Evolutionary conservation across 2,329 filamentous ascomycete genomes (phyloP), one percentile per base, ranked within the genome.

Genomic region (Chaetomiaceae sp.): DNA sequence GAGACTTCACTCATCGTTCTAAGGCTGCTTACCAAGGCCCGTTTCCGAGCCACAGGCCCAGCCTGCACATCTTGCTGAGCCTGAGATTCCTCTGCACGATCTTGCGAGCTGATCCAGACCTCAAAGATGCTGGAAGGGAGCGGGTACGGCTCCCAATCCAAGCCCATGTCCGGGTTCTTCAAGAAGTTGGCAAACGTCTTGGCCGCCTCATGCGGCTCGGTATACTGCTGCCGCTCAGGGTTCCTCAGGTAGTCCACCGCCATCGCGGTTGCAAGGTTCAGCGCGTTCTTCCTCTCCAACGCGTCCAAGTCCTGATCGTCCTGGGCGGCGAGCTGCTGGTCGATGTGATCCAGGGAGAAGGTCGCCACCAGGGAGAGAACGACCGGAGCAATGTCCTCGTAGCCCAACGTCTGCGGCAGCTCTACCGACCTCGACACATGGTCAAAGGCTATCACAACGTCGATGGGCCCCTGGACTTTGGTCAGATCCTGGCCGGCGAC

Each of bases 321-420:
- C 12, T 72, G 69, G 2, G 68, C n/a, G n/a, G n/a, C 66, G 23
- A 82, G 66, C 15, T 74, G 69, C 45, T 77, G 66, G 53, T 76
- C 75, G 38, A 83, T 71, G 54, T 84, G 81, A 63, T 84, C 80
- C 34, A 83, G 73, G 1, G 79, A 78, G 57, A 77, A 73, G 2
- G 71, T 74, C 6, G 72, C 76, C 5, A 78, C 74, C 5, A 83
- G 70, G 0, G 70, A 68, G 51, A 84, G 62, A 1, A 79, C 65
- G n/a, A 79, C 61, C 0, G 76, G 77, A 14, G 61, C 33, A 15
- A 62, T 58, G 1, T 51, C 51, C 1, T 59, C 51, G 42, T 47
- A 57, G 9, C 27, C 40, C 58, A 67, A 45, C 47, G 64, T 55
- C 51, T 67, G 38, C 56, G 64, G 51, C 66, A 61, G 17, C 63